Conservation (phyloP, 2,329 filamentous ascomycete genomes). For the Sporothrix pallida region DNA sequence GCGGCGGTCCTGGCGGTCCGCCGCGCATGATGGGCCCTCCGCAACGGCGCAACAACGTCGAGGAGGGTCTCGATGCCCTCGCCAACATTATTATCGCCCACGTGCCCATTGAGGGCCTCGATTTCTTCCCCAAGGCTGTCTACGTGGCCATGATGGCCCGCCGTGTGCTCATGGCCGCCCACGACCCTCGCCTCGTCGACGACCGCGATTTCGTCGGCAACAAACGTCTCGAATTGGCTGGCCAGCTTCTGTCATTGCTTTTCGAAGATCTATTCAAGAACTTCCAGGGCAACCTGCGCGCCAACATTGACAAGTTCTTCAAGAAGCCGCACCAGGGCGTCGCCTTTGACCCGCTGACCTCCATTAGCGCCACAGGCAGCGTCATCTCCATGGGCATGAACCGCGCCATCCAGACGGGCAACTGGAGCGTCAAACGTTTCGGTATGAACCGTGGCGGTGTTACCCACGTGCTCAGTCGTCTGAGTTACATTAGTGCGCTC, state of each 20-base stretch:
- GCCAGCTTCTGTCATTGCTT: slow-evolving; percentile 87
- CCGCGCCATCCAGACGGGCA: slow-evolving; percentile 93
- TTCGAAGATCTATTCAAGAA: slow-evolving; percentile 99
- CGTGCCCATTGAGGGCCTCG: slow-evolving; percentile 86
- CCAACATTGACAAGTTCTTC: slow-evolving; percentile 92
- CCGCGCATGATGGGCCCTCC: slow-evolving; percentile 60
- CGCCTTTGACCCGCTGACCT: slow-evolving; percentile 83
- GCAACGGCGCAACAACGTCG: slow-evolving; percentile 77
- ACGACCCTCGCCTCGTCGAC: slow-evolving; percentile 87
- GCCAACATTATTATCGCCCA: slow-evolving; percentile 94
- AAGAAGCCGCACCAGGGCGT: slow-evolving; percentile 91
- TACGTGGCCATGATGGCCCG: slow-evolving; percentile 98
- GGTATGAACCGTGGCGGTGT: slow-evolving; percentile 98
- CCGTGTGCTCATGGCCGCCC: slow-evolving; percentile 91
- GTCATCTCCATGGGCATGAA: slow-evolving; percentile 93
- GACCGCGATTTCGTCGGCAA: slow-evolving; percentile 98
- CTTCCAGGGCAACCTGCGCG: slow-evolving; percentile 86
- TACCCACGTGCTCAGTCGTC: slow-evolving; percentile 90
- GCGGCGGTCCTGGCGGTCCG: slow-evolving; percentile 39
- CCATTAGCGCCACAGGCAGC: slow-evolving; percentile 83
- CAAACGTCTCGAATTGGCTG: slow-evolving; percentile 92
- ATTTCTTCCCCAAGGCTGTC: slow-evolving; percentile 95
- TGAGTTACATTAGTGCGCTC: slow-evolving; percentile 94
- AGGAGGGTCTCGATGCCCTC: slow-evolving; percentile 91
- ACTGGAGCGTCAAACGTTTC: slow-evolving; percentile 98